Evolutionary conservation across 148 eudicot genomes (phyloP), one percentile per base, ranked within the genome.

Genomic region (Agrostemma githago): DNA sequence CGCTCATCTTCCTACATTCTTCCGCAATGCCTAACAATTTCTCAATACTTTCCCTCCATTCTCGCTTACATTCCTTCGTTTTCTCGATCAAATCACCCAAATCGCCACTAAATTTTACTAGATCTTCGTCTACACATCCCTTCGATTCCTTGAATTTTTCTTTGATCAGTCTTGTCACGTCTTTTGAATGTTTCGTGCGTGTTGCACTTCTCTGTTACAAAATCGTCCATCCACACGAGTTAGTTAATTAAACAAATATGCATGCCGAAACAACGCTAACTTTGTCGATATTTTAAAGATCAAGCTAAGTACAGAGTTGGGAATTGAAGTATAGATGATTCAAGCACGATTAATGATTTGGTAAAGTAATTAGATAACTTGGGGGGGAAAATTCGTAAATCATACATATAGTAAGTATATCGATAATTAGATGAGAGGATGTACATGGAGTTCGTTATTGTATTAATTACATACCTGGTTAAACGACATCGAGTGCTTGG

Each of bases 131-230:
- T 5, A 92, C 90, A 84, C 88, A 90, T 82, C 89, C 94, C 81
- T 92, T 92, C 66, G 94, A 88, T 83, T 85, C 87, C 80, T 92
- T 88, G 80, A 92, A 92, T 67, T 86, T 92, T 73, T 83, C 77
- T 56, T 94, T 70, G 41, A 92, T 88, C 89, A 87, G 83, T 41
- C 69, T 82, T 78, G 85, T 68, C 53, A 92, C 88, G 79, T 88
- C 97, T 90, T 89, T 86, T 67, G 72, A 37, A 5, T 14, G 5
- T 12, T 59, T 72, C 4, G 17, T 53, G n/a, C 19, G 67, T 14
- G n/a, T 5, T 8, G 37, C 19, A 38, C 21, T 38, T 10, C 44
- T 38, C 61, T 71, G 63, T 71, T 37, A 20, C 43, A 15, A 38
- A 60, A 41, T 19, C 0, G 51, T 5, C 4, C 43, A 34, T 19